Conservation (phyloP, 352 stramenopile genomes). For the Phytophthora sp. region DNA sequence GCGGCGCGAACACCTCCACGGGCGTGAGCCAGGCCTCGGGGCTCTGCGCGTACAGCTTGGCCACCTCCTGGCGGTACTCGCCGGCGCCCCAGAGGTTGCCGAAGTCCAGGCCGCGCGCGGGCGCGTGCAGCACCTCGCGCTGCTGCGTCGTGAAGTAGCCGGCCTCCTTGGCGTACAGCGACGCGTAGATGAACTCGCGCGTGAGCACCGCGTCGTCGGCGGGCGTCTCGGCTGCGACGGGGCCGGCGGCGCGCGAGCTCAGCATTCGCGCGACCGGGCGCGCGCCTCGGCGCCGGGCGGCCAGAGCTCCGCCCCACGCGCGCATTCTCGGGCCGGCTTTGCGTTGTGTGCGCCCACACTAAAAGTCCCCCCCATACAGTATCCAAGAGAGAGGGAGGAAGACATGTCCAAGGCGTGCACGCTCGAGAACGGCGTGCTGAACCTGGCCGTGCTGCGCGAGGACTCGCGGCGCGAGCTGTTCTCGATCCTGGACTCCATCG, state of each 20-base stretch:
- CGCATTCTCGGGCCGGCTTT: no score
- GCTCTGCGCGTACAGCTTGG: constrained; percentile 69
- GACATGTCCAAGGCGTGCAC: constrained; percentile 81
- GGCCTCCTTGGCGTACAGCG: constrained; percentile 76
- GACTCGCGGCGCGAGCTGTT: constrained; percentile 86
- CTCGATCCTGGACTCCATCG: constrained; percentile 82
- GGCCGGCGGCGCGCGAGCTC: no score
- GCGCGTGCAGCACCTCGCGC: constrained; percentile 79
- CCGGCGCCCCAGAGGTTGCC: constrained; percentile 73
- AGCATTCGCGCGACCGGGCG: no score
- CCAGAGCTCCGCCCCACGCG: no score
- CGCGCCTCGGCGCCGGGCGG: no score
- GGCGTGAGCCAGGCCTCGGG: constrained; percentile 89
- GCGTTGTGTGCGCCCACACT: no score
- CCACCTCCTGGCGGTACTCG: constrained; percentile 73
- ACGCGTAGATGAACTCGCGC: constrained; percentile 92
- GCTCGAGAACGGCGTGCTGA: constrained; percentile 86
- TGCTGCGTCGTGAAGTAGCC: constrained; percentile 86
- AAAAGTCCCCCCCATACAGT: no score
- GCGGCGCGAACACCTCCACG: constrained; percentile 89
- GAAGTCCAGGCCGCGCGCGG: constrained; percentile 70
- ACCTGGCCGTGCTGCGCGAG: constrained; percentile 86
- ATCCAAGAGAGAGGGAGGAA: no score
- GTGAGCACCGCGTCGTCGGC: constrained; percentile 95
- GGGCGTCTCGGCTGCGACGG: no score